These are phyloP conservation scores for Suillus subalutaceus DNA, from an alignment of 768 basidiomycete genomes.

Conservation along the genomic window DNA sequence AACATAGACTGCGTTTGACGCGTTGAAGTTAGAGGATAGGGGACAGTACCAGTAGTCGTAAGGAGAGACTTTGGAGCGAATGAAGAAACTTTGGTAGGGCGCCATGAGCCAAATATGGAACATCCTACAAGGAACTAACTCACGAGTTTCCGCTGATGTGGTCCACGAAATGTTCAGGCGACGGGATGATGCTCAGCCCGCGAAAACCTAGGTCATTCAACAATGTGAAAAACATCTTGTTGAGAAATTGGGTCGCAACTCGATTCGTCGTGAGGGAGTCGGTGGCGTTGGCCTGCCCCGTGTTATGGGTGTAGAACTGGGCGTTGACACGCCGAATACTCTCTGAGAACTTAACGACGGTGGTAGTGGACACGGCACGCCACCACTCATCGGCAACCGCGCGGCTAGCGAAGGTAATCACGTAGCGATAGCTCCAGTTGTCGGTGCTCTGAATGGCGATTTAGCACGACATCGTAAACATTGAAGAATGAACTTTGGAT, in stretches of 20 bases:
- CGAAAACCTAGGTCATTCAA: background rate
- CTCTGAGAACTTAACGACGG: background rate
- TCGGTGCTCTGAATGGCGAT: background rate
- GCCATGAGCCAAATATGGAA: background rate
- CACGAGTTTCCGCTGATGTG: conserved; percentile 2
- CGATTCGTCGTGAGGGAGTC: background rate
- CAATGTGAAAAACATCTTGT: background rate
- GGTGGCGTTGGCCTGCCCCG: background rate
- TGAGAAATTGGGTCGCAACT: background rate
- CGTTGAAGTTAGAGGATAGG: too few relatives aligned
- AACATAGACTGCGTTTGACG: background rate
- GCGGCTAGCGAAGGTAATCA: conserved; percentile 24
- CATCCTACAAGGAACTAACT: background rate
- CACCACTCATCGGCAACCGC: conserved; percentile 32
- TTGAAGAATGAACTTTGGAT: too few relatives aligned
- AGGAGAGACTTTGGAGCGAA: conserved; percentile 2
- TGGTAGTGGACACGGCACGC: conserved; percentile 20
- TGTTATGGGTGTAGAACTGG: background rate
- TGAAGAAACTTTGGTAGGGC: background rate
- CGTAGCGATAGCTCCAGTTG: conserved; percentile 15
- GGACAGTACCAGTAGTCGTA: background rate
- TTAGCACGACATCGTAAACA: background rate
- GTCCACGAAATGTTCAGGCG: background rate
- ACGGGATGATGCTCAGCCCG: background rate
- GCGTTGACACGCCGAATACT: background rate